Evolutionary conservation across 805 yeast genomes (phyloP), one percentile per base, ranked within the genome.

Genomic region (Jamesozyma rosinii): DNA sequence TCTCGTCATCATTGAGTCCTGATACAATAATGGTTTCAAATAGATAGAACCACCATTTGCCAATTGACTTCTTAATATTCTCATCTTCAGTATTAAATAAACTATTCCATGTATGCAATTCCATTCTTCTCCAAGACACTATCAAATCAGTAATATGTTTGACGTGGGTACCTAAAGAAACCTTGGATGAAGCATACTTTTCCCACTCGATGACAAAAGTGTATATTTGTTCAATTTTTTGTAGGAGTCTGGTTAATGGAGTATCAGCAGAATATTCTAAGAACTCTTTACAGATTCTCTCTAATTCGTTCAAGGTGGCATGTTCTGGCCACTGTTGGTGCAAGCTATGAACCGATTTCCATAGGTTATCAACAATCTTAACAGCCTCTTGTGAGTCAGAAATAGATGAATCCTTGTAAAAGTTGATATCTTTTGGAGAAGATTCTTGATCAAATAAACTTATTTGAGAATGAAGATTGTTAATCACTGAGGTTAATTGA

Each of bases 151-250:
- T 79, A 26, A 86, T 62, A 13, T 72, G 69, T 34, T 76, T 80
- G 47, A 80, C 72, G 40, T 76, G 74, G 0, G 53, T 54, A 33
- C 67, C 67, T 41, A 92, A 65, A 1, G 94, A 75, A 0, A 83
- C 89, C 41, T 83, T 81, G 10, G 78, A 71, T 24, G 88, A 78
- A 1, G 97, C 95, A 63, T 84, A 88, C 49, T 85, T 83, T 59
- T 92, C 92, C 97, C 98, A 92, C 59, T 92, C 97, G 21, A 81
- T 72, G 47, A 89, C 71, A 55, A 76, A 80, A 0, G 87, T 83
- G 55, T 84, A 85, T 24, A 90, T 75, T 57, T 85, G 95, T 63
- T 92, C 98, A 30, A 87, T 65, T 61, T 89, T 89, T 40, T 81
- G 83, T 35, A 94, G 68, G 44, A 81, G 71, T 51, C 83, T 75